Percentiles rank a stretch among this genome's conserved stretches.
Evolutionary conservation across 225 moss, liverwort and hornwort species (phyloP).

Genomic region (Rhytidiadelphus loreus): DNA sequence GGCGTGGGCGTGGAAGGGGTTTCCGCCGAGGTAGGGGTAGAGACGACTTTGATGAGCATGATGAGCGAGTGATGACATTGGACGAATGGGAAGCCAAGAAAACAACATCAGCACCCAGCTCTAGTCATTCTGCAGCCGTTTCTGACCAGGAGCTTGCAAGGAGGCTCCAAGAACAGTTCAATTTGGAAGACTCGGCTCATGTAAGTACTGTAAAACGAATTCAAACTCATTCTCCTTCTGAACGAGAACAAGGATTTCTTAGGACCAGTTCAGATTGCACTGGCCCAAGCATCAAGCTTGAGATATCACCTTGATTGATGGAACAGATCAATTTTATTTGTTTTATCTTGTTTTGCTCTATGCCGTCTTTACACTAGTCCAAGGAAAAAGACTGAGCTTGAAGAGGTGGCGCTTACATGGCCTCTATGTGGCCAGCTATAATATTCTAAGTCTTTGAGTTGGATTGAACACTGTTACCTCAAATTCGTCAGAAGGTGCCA

Average conservation of each 20-base stretch:
- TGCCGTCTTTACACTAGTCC: background rate
- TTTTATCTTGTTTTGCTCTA: background rate
- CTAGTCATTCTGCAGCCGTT: background rate
- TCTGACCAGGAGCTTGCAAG: slow-evolving; percentile 72
- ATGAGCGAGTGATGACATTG: slow-evolving; percentile 63
- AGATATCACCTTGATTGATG: background rate
- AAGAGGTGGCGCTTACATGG: background rate
- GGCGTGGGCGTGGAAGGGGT: slow-evolving; percentile 66
- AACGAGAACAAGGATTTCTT: background rate
- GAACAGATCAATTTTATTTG: background rate
- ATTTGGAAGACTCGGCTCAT: slow-evolving; percentile 47
- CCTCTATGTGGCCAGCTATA: background rate
- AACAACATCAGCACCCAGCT: slow-evolving; percentile 1
- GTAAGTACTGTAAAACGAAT: background rate
- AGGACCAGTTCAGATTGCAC: background rate
- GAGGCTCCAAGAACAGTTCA: slow-evolving; percentile 73
- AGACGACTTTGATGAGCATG: slow-evolving; percentile 46
- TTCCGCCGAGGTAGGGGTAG: slow-evolving; percentile 54
- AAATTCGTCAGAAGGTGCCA: background rate
- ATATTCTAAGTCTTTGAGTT: background rate
- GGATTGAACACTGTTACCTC: background rate
- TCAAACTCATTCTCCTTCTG: background rate
- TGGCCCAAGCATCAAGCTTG: background rate
- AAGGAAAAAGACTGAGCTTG: background rate
- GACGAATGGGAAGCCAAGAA: slow-evolving; percentile 93